Conservation (phyloP, 768 basidiomycete species). For the Kwoniella bestiolae region DNA sequence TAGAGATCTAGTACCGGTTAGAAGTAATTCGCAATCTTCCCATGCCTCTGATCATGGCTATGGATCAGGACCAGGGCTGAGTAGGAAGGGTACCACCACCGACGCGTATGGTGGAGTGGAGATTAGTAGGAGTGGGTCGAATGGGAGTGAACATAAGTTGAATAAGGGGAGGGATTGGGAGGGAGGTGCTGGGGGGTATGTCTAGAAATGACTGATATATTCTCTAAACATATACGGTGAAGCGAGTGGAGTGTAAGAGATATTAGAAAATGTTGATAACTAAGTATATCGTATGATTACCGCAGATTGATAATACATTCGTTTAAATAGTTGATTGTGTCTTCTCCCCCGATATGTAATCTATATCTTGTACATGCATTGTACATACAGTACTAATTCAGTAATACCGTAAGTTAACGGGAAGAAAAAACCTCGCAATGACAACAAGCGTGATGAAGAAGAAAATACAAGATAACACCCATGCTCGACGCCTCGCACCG, state of each 20-base stretch:
- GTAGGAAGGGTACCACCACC: background rate
- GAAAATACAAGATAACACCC: too few species aligned
- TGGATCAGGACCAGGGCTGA: background rate
- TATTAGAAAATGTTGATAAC: too few species aligned
- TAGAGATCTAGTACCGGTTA: background rate
- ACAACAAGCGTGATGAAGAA: too few species aligned
- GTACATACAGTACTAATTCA: too few species aligned
- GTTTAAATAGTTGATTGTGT: background rate
- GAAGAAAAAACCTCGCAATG: too few species aligned
- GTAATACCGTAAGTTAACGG: too few species aligned
- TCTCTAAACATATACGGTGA: background rate
- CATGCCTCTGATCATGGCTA: background rate
- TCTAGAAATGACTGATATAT: background rate
- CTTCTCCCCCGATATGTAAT: background rate
- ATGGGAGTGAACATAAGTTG: background rate
- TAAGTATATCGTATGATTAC: too few species aligned
- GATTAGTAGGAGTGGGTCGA: background rate
- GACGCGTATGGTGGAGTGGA: conserved; percentile 1
- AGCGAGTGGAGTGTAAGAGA: too few species aligned
- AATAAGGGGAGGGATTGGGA: background rate
- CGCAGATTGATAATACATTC: background rate
- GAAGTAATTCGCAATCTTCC: conserved; percentile 7
- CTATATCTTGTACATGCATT: background rate
- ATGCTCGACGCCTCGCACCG: too few species aligned
- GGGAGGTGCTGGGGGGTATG: background rate